A percentile compares a stretch with the other conserved stretches of the same genome.
phyloP scores from a whole-genome alignment of 1,139 yeast species.

The Magnusiomyces tetraspermus region DNA sequence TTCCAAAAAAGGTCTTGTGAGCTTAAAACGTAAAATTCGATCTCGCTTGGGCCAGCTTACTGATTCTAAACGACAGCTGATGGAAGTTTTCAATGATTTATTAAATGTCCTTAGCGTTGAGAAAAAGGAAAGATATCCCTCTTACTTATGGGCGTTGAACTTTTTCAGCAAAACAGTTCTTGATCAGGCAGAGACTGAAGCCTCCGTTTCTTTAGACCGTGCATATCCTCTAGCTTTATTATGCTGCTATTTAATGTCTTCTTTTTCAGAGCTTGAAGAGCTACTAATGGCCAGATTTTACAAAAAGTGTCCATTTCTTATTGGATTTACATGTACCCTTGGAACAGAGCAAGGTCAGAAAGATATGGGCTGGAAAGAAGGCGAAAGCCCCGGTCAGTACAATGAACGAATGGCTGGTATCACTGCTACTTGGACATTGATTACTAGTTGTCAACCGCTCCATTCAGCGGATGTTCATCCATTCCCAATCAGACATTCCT shows the following conservation, averaged over 20 bases:
- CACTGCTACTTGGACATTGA: conserved; percentile 66
- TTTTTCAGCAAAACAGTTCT: conserved; percentile 77
- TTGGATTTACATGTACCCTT: conserved; percentile 66
- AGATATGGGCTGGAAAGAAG: conserved; percentile 81
- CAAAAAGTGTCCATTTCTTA: conserved; percentile 80
- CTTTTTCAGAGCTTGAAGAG: conserved; percentile 58
- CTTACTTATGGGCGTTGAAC: conserved; percentile 65
- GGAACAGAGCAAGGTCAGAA: conserved; percentile 76
- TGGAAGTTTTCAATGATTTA: conserved; percentile 42
- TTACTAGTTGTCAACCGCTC: conserved; percentile 37
- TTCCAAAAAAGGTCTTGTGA: conserved; percentile 34
- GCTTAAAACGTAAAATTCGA: conserved; percentile 62
- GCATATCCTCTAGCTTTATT: conserved; percentile 73
- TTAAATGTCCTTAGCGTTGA: conserved; percentile 41
- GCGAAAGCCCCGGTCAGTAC: conserved; percentile 62
- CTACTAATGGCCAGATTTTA: conserved; percentile 70
- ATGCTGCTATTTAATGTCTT: conserved; percentile 44
- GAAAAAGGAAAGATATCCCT: conserved; percentile 37
- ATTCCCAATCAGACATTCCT: conserved; percentile 43
- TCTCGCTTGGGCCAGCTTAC: conserved; percentile 91
- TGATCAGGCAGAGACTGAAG: conserved; percentile 89
- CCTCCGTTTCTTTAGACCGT: conserved; percentile 65
- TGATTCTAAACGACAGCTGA: conserved; percentile 52
- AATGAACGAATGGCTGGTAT: conserved; percentile 85
- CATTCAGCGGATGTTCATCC: conserved; percentile 36